Evolutionary conservation across 495 filamentous ascomycete species (phyloP), one percentile per base, ranked within the genome.

Genomic region (Penicillium chermesinum): DNA sequence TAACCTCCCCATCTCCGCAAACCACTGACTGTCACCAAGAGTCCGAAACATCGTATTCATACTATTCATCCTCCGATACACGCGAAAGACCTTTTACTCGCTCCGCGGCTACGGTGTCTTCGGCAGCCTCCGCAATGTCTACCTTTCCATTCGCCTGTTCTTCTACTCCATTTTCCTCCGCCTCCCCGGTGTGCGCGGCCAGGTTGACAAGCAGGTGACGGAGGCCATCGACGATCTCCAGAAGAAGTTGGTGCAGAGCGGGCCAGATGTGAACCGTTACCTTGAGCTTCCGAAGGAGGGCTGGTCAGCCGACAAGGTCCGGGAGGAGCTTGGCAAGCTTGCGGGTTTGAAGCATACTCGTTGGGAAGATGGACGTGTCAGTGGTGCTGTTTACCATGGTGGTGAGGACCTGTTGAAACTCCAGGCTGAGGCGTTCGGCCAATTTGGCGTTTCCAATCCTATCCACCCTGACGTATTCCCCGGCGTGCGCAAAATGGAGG

Each of bases 391-490:
- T 20, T 99, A 99, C 64, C 91, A 96, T 61, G 93, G 94, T 41
- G 93, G 94, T 46, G 75, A 90, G 42, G 84, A 88, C 13, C 67
- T 99, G 48, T 67, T 89, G 51, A 81, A 85, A 62, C 71, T 99
- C 14, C 93, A 99, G 70, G 83, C 85, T 12, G 89, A 96, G 63
- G 91, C 93, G 7, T 97, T 90, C 67, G 83, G 85, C 30, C 85
- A 84, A 62, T 99, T 99, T 62, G 89, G 88, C 38, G 93, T 97
- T 13, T 75, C 87, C n/a, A 99, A 99, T 66, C 93, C 93, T n/a
- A 87, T 99, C 54, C 93, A 99, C 70, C 93, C 93, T 25, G 93
- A 99, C 72, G 90, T 97, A 32, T 99, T 99, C 71, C 93, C 93
- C 35, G 93, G 91, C 30, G 90, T 99, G 21, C 75, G 93, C 56